Percentiles rank a stretch among this genome's conserved stretches.
Conservation (phyloP, 352 stramenopile genomes). For the Phytophthora syringae region DNA sequence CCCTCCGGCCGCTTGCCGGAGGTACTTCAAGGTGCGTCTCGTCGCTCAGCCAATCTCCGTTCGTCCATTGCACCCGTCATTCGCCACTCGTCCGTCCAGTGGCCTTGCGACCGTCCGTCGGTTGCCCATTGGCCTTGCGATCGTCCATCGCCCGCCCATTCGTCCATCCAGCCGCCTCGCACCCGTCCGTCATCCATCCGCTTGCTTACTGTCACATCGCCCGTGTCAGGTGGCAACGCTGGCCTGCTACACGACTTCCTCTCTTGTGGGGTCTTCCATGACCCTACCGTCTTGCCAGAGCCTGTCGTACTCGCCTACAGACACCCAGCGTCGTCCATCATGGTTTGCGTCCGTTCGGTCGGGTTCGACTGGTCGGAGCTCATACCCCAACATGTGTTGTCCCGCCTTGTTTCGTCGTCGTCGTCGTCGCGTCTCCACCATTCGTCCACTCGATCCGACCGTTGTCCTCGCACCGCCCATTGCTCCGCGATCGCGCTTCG, state of each 20-base stretch:
- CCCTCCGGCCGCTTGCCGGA: neutral
- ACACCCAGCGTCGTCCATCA: neutral
- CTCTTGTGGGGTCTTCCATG: neutral
- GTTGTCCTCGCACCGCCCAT: neutral
- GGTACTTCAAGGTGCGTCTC: neutral
- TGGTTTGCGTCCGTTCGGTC: neutral
- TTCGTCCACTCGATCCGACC: neutral
- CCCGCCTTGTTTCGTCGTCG: neutral
- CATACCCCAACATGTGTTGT: slow-evolving; percentile 1
- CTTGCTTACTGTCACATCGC: too few species aligned
- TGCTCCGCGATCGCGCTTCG: neutral
- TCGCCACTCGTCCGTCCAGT: neutral
- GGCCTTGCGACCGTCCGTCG: too few species aligned
- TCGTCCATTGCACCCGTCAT: too few species aligned
- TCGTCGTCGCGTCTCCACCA: neutral
- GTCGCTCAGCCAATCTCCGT: neutral
- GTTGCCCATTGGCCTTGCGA: too few species aligned
- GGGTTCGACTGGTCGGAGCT: neutral
- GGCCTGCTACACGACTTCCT: neutral
- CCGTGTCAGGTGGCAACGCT: neutral
- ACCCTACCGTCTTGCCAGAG: neutral
- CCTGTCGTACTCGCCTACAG: neutral
- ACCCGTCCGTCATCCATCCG: too few species aligned
- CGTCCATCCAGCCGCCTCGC: neutral
- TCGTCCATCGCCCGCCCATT: neutral